Percentiles rank a stretch among this genome's conserved stretches.
These are phyloP conservation scores for Linnemannia hyalina DNA, from an alignment of 192 early-diverging fungal species.

Conservation along the genomic window DNA sequence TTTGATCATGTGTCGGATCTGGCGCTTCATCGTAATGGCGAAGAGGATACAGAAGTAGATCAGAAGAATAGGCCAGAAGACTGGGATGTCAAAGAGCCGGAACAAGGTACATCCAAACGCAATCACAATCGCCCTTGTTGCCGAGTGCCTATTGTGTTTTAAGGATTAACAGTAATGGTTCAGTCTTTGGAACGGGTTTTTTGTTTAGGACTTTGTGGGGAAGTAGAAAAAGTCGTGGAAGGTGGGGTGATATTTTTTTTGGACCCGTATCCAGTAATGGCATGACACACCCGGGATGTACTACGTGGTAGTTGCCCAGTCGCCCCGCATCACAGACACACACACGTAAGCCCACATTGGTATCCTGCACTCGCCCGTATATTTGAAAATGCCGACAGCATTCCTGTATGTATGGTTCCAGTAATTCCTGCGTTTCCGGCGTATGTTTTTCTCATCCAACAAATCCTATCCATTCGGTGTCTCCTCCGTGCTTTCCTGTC, in stretches of 20 bases:
- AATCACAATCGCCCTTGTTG: conserved; percentile 84
- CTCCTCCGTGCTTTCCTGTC: not conserved
- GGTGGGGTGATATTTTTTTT: not conserved
- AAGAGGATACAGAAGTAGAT: conserved; percentile 97
- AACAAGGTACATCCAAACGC: conserved; percentile 91
- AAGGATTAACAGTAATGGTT: not conserved
- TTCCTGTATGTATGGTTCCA: not conserved
- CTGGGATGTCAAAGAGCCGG: conserved; percentile 93
- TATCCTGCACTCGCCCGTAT: not conserved
- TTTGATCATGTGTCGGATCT: conserved; percentile 98
- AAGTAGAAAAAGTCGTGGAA: not conserved
- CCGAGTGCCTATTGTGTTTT: conserved; percentile 73
- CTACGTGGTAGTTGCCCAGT: not conserved
- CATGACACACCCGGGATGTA: not conserved
- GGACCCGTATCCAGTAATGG: not conserved
- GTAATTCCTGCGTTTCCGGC: not conserved
- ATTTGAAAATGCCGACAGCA: not conserved
- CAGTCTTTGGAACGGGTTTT: not conserved
- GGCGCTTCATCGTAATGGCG: conserved; percentile 95
- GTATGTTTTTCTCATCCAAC: not conserved
- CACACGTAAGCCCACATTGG: not conserved
- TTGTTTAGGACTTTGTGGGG: not conserved
- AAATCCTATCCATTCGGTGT: not conserved
- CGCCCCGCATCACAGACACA: not conserved
- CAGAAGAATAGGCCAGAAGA: conserved; percentile 99